Conservation (phyloP, 1,139 yeast genomes). For the Kodamaea arcana region DNA sequence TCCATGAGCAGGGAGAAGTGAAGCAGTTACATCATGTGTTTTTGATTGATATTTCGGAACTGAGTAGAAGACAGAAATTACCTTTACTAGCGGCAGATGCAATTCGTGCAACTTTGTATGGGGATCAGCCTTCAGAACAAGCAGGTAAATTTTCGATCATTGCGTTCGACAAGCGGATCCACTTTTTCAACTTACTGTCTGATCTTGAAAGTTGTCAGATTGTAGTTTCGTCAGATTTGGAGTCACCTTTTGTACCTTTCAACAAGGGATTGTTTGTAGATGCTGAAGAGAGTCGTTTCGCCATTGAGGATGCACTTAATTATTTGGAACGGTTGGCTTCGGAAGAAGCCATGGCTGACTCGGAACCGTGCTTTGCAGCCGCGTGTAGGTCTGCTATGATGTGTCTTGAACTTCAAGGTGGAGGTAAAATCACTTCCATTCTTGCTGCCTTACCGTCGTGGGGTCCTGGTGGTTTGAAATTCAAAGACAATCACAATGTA, state of each 20-base stretch:
- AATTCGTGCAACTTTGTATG: conserved; percentile 54
- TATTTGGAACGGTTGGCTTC: conserved; percentile 47
- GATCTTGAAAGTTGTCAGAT: conserved; percentile 58
- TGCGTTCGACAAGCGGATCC: conserved; percentile 70
- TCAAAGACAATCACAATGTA: conserved; percentile 42
- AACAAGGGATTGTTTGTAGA: conserved; percentile 76
- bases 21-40: conserved; percentile 67
- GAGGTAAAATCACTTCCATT: conserved; percentile 77
- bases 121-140: conserved; percentile 16
- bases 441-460: conserved; percentile 70
- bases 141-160: conserved; percentile 56
- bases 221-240: conserved; percentile 65
- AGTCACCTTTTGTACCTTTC: conserved; percentile 81
- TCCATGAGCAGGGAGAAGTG: conserved; percentile 25
- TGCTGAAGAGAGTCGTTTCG: conserved; percentile 59
- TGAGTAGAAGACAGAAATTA: conserved; percentile 58
- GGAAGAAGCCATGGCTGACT: conserved; percentile 38
- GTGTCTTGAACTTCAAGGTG: conserved; percentile 61
- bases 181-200: conserved; percentile 67
- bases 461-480: conserved; percentile 77
- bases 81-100: conserved; percentile 72
- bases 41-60: conserved; percentile 68
- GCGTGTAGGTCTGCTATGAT: conserved; percentile 68
- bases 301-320: conserved; percentile 66
- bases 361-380: conserved; percentile 76